Conservation (phyloP, 495 filamentous ascomycete genomes). For the Penicillium arizonense region DNA sequence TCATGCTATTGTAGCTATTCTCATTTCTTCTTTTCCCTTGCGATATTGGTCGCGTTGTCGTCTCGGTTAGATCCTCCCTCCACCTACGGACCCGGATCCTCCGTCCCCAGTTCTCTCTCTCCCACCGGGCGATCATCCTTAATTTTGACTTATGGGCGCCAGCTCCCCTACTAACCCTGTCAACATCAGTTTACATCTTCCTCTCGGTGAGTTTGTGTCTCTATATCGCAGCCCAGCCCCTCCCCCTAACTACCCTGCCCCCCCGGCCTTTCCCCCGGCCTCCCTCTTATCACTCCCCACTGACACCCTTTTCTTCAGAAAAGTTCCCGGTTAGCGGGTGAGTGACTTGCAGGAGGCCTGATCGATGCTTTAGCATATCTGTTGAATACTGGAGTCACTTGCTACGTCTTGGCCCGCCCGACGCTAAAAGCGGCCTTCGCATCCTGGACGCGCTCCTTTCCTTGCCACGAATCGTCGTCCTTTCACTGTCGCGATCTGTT, state of each 20-base stretch:
- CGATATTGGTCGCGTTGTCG: conserved; percentile 7
- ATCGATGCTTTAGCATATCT: conserved; percentile 35
- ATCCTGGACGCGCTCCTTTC: conserved; percentile 37
- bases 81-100: conserved; percentile 31
- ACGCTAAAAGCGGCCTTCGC: conserved; percentile 40
- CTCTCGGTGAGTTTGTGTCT: conserved; percentile 15
- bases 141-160: conserved; percentile 27
- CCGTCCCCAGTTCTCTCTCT: conserved; percentile 33
- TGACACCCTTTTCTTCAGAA: conserved; percentile 16
- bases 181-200: conserved; percentile 5
- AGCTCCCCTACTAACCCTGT: conserved; percentile 23
- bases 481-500: conserved; percentile 15
- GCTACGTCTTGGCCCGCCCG: conserved; percentile 40
- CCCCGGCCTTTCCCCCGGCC: conserved; percentile 13
- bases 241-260: conserved; percentile 29
- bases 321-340: conserved; percentile 28
- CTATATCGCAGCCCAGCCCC: conserved; percentile 28
- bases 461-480: conserved; percentile 23
- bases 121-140: conserved; percentile 34
- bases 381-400: conserved; percentile 25
- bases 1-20: neutral
- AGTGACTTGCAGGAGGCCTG: conserved; percentile 23
- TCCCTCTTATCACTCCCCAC: conserved; percentile 18
- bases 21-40: neutral
- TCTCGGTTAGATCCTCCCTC: conserved; percentile 34